phyloP scores from a whole-genome alignment of 306 rosid species.

The Dryas alaskensis region DNA sequence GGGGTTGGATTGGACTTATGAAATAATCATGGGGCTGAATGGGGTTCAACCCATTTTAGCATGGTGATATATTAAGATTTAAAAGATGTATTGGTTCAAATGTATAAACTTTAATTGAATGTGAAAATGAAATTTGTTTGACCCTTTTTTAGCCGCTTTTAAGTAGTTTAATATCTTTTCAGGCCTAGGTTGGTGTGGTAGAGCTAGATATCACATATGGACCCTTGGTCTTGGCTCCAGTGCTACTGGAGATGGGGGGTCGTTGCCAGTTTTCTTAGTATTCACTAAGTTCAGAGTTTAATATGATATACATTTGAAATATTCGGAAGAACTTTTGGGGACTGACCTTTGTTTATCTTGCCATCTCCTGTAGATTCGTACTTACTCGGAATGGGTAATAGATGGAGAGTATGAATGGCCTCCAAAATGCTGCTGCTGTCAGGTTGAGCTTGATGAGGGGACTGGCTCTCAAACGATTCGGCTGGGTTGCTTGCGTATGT shows the following conservation, averaged over 20 bases:
- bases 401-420: constrained; percentile 99
- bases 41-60: neutral
- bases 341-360: constrained; percentile 25
- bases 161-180: neutral
- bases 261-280: neutral
- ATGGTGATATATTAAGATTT: neutral
- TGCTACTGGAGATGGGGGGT: neutral
- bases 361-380: constrained; percentile 58
- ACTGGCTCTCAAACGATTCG: constrained; percentile 71
- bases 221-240: neutral
- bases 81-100: neutral
- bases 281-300: neutral
- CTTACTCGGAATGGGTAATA: constrained; percentile 97
- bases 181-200: neutral
- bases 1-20: neutral
- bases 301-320: neutral
- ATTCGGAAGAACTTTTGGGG: constrained; percentile 1
- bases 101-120: neutral
- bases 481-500: constrained; percentile 97
- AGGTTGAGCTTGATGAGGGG: constrained; percentile 65
- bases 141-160: neutral
- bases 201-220: neutral
- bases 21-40: neutral
- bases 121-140: neutral
- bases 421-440: constrained; percentile 84